Evolutionary conservation across 192 early-diverging fungal genomes (phyloP).

Genomic region (Coemansia sp.): DNA sequence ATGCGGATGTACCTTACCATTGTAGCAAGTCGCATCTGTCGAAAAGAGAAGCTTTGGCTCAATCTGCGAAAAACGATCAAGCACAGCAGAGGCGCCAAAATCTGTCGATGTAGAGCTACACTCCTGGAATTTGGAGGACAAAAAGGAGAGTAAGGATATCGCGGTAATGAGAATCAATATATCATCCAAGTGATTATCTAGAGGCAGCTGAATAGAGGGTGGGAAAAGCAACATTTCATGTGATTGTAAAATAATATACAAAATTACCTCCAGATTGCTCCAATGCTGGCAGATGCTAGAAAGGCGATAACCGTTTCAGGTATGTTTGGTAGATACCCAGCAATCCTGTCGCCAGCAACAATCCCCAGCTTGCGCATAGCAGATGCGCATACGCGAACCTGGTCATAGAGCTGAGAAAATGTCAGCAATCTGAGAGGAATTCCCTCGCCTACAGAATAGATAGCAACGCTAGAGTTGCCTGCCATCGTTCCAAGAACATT

Average conservation of each 20-base stretch:
- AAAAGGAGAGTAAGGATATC: background rate
- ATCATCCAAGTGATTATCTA: background rate
- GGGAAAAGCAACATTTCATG: background rate
- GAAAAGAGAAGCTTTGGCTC: conserved; percentile 88
- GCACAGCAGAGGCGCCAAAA: conserved; percentile 87
- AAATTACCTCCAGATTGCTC: conserved; percentile 81
- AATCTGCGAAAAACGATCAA: conserved; percentile 93
- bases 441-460: conserved; percentile 54
- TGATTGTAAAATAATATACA: background rate
- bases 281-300: conserved; percentile 76
- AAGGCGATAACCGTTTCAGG: conserved; percentile 79
- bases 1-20: conserved; percentile 82
- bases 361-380: conserved; percentile 76
- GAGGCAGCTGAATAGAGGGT: background rate
- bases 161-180: background rate
- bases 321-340: conserved; percentile 88
- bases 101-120: conserved; percentile 84
- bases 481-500: conserved; percentile 69
- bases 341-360: conserved; percentile 77
- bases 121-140: no score
- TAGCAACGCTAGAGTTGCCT: conserved; percentile 41
- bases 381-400: conserved; percentile 68
- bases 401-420: conserved; percentile 69
- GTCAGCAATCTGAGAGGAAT: conserved; percentile 58
- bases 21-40: conserved; percentile 89